Evolutionary conservation across 257 asterid species (phyloP).

Genomic region (Solanum bulbocastanum): DNA sequence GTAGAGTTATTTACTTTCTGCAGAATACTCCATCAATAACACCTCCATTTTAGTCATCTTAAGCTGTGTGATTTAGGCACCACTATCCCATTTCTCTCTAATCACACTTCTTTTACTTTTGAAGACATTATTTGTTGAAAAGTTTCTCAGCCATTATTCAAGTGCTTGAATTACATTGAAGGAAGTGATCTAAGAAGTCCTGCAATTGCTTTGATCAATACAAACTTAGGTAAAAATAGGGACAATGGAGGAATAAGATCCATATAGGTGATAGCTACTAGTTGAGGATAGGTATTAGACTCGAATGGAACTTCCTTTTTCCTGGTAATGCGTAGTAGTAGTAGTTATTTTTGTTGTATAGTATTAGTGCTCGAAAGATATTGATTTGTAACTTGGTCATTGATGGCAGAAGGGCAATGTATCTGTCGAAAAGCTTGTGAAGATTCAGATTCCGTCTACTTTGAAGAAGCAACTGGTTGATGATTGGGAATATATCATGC

Average conservation of each 20-base stretch:
- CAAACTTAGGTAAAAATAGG: background rate
- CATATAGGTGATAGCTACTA: background rate
- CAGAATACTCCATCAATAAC: background rate
- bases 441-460: constrained; percentile 62
- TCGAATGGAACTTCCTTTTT: background rate
- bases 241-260: background rate
- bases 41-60: background rate
- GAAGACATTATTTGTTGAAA: background rate
- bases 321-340: background rate
- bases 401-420: constrained; percentile 35
- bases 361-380: background rate
- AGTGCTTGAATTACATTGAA: background rate
- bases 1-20: background rate
- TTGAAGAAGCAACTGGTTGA: constrained; percentile 71
- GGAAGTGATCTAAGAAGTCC: background rate
- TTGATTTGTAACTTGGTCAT: background rate
- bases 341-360: background rate
- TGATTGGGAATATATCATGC: constrained; percentile 77
- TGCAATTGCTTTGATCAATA: background rate
- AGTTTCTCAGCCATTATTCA: background rate
- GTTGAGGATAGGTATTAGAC: background rate
- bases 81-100: background rate
- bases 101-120: background rate
- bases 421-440: constrained; percentile 47
- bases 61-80: background rate